phyloP scores from a whole-genome alignment of 805 yeast species.

The Pichia eremophila region DNA sequence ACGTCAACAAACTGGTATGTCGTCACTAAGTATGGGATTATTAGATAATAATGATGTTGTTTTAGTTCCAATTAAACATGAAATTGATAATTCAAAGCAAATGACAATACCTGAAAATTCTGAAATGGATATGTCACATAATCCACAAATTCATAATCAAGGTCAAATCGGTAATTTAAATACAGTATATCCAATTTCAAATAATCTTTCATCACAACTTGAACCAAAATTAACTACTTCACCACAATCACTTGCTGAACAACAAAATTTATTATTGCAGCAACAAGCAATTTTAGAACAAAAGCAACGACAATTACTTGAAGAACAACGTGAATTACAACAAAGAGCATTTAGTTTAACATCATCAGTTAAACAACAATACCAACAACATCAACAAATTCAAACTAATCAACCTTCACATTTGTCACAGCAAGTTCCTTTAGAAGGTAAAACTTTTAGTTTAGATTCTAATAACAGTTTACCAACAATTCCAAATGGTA shows the following conservation, averaged over 20 bases:
- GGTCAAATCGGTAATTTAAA: constrained; percentile 1
- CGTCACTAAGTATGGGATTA: constrained; percentile 5
- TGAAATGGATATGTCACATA: background rate
- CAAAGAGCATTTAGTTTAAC: constrained; percentile 11
- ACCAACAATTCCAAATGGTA: background rate
- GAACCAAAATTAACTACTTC: background rate
- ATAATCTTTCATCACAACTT: background rate
- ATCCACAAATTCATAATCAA: background rate
- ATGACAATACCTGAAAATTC: background rate
- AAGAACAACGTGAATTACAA: constrained; percentile 11
- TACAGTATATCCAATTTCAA: background rate
- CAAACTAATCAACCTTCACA: background rate
- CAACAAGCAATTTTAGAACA: constrained; percentile 12
- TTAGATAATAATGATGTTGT: constrained; percentile 6
- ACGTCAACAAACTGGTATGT: constrained; percentile 1
- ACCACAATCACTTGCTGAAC: constrained; percentile 3
- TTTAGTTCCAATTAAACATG: constrained; percentile 7
- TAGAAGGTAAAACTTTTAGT: constrained; percentile 3
- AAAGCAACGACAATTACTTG: constrained; percentile 10
- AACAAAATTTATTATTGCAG: constrained; percentile 9
- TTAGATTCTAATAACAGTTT: background rate
- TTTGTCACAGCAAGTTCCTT: background rate
- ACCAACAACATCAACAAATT: constrained; percentile 3
- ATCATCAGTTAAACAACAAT: constrained; percentile 6
- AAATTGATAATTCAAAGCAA: background rate